Conservation (phyloP, 768 basidiomycete genomes). For the Mrakia blollopis region DNA sequence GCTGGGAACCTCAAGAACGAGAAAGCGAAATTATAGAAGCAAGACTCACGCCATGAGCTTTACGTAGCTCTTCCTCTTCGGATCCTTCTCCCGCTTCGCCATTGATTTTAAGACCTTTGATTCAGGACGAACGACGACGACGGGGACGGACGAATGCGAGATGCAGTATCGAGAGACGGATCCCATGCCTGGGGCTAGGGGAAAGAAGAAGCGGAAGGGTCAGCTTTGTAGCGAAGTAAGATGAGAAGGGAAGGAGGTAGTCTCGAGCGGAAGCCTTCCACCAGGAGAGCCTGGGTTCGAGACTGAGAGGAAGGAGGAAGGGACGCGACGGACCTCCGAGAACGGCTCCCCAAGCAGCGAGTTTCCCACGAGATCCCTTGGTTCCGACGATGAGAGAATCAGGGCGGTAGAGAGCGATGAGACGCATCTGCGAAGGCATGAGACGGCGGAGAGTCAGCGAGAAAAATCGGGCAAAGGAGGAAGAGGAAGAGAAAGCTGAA, state of each 20-base stretch:
- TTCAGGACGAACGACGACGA: constrained; percentile 75
- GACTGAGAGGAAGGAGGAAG: not conserved
- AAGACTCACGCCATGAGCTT: constrained; percentile 39
- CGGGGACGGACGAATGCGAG: constrained; percentile 87
- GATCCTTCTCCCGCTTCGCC: constrained; percentile 80
- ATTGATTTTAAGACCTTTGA: constrained; percentile 68
- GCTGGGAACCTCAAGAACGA: no score
- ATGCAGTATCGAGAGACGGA: constrained; percentile 66
- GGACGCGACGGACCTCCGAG: constrained; percentile 43
- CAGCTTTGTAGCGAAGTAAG: no score
- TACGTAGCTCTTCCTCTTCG: constrained; percentile 63
- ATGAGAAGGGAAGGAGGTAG: no score
- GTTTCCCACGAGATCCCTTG: constrained; percentile 59
- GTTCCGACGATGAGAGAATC: constrained; percentile 92
- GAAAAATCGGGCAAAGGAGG: not conserved
- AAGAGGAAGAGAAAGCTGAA: not conserved
- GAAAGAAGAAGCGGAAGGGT: not conserved
- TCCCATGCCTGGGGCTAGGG: constrained; percentile 54
- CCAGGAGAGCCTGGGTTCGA: not conserved
- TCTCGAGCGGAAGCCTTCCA: not conserved
- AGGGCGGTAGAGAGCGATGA: constrained; percentile 63
- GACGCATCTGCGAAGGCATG: constrained; percentile 51
- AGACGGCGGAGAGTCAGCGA: not conserved
- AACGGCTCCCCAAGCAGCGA: constrained; percentile 55
- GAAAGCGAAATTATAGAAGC: no score